phyloP scores from a whole-genome alignment of 257 asterid genomes.

The Datura wrightii region DNA sequence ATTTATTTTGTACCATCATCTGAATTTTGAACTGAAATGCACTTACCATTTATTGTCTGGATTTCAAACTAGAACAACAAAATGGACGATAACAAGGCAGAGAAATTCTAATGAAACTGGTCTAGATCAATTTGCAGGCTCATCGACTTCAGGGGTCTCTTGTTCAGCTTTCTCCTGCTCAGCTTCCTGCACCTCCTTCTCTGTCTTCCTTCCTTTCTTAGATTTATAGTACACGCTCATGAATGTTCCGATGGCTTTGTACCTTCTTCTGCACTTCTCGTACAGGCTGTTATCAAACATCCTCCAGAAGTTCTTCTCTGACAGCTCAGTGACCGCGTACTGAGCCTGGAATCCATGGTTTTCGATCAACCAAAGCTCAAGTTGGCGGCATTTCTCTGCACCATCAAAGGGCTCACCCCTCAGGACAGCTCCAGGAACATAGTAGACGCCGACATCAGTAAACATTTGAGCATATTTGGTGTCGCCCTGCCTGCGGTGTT shows the following conservation, averaged over 20 bases:
- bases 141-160: constrained; percentile 39
- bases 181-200: constrained; percentile 96
- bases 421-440: constrained; percentile 88
- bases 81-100: not conserved
- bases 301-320: constrained; percentile 93
- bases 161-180: constrained; percentile 82
- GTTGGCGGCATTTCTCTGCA: constrained; percentile 67
- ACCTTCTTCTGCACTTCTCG: constrained; percentile 77
- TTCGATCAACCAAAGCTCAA: constrained; percentile 88
- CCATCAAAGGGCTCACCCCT: constrained; percentile 93
- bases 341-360: constrained; percentile 97
- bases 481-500: constrained; percentile 52
- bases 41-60: not conserved
- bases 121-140: constrained; percentile 34
- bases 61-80: constrained; percentile 2
- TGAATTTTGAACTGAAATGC: not conserved
- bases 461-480: constrained; percentile 88
- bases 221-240: constrained; percentile 92
- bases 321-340: constrained; percentile 87
- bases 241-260: constrained; percentile 84
- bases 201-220: constrained; percentile 96
- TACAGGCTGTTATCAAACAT: constrained; percentile 92
- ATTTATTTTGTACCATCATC: too few species aligned
- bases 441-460: constrained; percentile 88
- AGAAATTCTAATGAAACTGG: not conserved